Evolutionary conservation across 805 yeast genomes (phyloP).

Genomic region (Huiozyma sinensis): DNA sequence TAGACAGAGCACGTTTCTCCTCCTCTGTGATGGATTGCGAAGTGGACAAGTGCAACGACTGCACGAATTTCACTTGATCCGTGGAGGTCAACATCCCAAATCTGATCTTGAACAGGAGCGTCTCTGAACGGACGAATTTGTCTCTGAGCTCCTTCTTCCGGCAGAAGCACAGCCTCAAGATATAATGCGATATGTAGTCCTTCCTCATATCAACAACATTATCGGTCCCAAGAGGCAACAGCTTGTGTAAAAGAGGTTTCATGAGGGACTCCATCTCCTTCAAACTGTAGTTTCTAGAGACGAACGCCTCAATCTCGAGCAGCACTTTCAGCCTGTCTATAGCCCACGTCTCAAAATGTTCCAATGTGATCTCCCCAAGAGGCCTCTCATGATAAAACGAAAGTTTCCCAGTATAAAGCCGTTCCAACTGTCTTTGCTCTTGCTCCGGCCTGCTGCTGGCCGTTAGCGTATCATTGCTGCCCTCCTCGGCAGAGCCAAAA

Average conservation of each 20-base stretch:
- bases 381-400: conserved; percentile 76
- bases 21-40: conserved; percentile 44
- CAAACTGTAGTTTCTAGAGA: conserved; percentile 49
- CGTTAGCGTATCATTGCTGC: not conserved
- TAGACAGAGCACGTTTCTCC: conserved; percentile 45
- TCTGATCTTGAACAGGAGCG: conserved; percentile 61
- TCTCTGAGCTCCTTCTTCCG: conserved; percentile 73
- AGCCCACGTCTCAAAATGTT: conserved; percentile 93
- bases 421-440: conserved; percentile 28
- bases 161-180: conserved; percentile 81
- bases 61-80: conserved; percentile 67
- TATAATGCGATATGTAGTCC: conserved; percentile 88
- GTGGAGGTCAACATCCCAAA: conserved; percentile 48
- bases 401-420: conserved; percentile 48
- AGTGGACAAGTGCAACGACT: conserved; percentile 59
- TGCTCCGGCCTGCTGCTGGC: conserved; percentile 9
- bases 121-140: conserved; percentile 70
- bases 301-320: conserved; percentile 71
- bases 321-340: conserved; percentile 78
- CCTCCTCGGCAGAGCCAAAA: conserved; percentile 33
- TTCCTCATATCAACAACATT: conserved; percentile 57
- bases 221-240: conserved; percentile 44
- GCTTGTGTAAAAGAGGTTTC: conserved; percentile 53
- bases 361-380: conserved; percentile 73
- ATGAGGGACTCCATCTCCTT: conserved; percentile 58